phyloP scores from a whole-genome alignment of 192 early-diverging fungal species.

The Coemansia sp. region DNA sequence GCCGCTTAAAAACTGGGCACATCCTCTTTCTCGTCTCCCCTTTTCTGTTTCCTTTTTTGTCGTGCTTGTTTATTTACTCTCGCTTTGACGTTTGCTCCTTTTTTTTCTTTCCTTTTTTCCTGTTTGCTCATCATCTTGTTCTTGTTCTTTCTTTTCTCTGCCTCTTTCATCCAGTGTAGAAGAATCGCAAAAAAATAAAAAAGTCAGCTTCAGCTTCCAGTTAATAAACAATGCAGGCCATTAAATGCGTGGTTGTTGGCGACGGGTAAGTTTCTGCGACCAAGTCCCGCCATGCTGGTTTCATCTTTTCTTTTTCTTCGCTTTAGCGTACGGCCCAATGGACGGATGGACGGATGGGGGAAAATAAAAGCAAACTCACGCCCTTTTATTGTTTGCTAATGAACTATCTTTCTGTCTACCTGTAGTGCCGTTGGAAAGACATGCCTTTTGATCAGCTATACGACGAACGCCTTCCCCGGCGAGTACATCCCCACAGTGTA shows the following conservation, averaged over 20 bases:
- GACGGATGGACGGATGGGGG: too few relatives aligned
- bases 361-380: background rate
- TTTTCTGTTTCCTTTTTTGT: constrained; percentile 15
- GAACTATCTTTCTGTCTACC: background rate
- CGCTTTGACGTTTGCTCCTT: constrained; percentile 53
- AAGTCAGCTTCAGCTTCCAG: constrained; percentile 6
- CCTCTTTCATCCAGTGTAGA: constrained; percentile 4
- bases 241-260: constrained; percentile 86
- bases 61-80: constrained; percentile 31
- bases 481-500: constrained; percentile 99
- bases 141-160: constrained; percentile 6
- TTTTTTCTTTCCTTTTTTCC: constrained; percentile 51
- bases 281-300: background rate
- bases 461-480: constrained; percentile 99
- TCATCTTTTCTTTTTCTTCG: background rate
- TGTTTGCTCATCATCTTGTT: constrained; percentile 18
- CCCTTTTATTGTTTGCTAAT: background rate
- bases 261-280: constrained; percentile 64
- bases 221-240: constrained; percentile 68
- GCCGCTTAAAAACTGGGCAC: background rate
- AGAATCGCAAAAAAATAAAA: constrained; percentile 23
- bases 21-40: background rate
- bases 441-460: constrained; percentile 96
- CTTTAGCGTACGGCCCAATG: background rate
- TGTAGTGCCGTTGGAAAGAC: constrained; percentile 91